Percentiles rank a stretch among this genome's conserved stretches.
phyloP scores from a whole-genome alignment of 768 basidiomycete genomes.

The Macrolepiota fuliginosa region DNA sequence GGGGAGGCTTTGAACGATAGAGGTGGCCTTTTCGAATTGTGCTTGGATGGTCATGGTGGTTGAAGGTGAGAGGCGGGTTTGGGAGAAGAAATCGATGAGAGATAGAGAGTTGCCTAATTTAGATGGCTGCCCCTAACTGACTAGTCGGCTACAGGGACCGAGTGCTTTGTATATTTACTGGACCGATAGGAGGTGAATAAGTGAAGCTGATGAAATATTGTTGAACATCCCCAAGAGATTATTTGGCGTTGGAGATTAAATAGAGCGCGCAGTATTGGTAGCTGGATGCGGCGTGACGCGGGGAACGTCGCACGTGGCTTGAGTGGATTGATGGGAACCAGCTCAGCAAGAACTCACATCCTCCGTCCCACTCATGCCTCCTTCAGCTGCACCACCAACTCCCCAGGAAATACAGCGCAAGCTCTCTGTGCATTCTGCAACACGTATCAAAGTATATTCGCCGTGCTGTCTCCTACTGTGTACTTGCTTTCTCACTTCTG shows the following conservation, averaged over 20 bases:
- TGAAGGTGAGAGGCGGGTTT: background rate
- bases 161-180: too few relatives aligned
- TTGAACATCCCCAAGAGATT: too few relatives aligned
- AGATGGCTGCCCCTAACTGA: background rate
- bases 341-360: background rate
- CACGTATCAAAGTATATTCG: conserved; percentile 45
- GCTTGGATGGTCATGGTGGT: conserved; percentile 54
- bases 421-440: conserved; percentile 70
- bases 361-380: conserved; percentile 28
- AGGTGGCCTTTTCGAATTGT: conserved; percentile 75
- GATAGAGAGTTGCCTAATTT: background rate
- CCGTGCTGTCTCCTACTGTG: background rate
- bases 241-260: too few relatives aligned
- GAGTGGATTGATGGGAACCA: background rate
- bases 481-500: background rate
- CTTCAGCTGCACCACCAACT: conserved; percentile 64
- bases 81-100: background rate
- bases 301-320: background rate
- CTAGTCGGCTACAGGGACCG: too few relatives aligned
- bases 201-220: too few relatives aligned
- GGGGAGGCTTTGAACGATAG: conserved; percentile 65
- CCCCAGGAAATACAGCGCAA: conserved; percentile 86
- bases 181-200: too few relatives aligned
- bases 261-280: too few relatives aligned
- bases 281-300: background rate